Base-by-base conservation (phyloP, 1,139 yeast species). In the Fermentozyma sake region DNA sequence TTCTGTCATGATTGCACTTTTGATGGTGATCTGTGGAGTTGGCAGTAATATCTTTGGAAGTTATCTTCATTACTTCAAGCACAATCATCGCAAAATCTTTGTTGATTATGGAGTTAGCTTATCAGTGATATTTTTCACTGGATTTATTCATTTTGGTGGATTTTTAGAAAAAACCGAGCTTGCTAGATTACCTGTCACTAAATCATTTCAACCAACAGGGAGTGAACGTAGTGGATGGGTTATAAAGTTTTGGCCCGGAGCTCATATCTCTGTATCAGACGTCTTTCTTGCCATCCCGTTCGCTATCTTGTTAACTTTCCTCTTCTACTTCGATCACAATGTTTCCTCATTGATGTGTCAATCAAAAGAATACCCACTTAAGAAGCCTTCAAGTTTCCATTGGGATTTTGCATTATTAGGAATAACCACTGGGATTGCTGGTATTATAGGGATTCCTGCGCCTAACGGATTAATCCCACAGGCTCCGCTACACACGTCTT, bases 391-490 rank as follows among this genome's bases (percentile, higher is more conserved):
- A 0, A 68, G 93, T 0, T 91, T 91, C 55, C 97, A 91, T 55
- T 91, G 91, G 79, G 98, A 91, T 55, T 83, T 89, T 48, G 72
- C 83, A 23, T 59, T 91, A 18, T 62, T 91, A 18, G 97, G 97
- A 0, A 48, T 85, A 8, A 82, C 91, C 4, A 91, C 97, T 0
- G 94, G 95, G 0, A 51, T 89, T 2, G 68, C 95, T 3, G 97
- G 97, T 0, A 55, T 89, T 1, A 48, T 91, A 8, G 98, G 98
- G 0, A 68, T 91, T 2, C 98, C 97, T 0, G 87, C 96, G 2
- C 97, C 97, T 0, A 91, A 91, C 55, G 98, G 98, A 0, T 62
- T 91, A 20, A 89, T 91, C 22, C 98, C 98, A 0, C 98, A 91
- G 52, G 97, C 97, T 1, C 98, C 97, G 0, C 54, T 91, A 23